A percentile compares a stretch with the other conserved stretches of the same genome.
These are phyloP conservation scores for Kitagawia praeruptora DNA, from an alignment of 129 eudicot genomes.

Conservation along the genomic window DNA sequence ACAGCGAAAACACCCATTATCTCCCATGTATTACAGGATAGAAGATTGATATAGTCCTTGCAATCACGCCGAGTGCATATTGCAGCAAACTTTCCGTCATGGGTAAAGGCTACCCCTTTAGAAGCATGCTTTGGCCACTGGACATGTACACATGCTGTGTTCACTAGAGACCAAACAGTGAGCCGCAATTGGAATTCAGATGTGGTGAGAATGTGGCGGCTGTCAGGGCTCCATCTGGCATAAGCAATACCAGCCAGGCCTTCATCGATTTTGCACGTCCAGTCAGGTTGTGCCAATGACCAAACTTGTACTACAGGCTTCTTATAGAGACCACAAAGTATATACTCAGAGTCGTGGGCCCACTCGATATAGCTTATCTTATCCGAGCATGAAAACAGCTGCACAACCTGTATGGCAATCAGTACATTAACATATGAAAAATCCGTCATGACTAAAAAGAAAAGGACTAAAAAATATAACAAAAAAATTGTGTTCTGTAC, in stretches of 20 bases:
- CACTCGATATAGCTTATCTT: conserved; percentile 89
- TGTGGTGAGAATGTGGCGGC: conserved; percentile 97
- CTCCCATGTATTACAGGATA: conserved; percentile 92
- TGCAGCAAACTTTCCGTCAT: conserved; percentile 95
- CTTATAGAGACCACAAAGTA: conserved; percentile 88
- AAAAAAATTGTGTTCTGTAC: neutral
- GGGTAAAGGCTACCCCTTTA: conserved; percentile 90
- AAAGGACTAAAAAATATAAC: neutral
- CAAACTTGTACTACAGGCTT: conserved; percentile 92
- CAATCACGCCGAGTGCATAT: conserved; percentile 96
- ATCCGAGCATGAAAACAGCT: conserved; percentile 83
- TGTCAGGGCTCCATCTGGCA: conserved; percentile 99
- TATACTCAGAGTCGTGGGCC: conserved; percentile 96
- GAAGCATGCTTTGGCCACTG: conserved; percentile 96
- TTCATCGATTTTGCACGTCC: conserved; percentile 99
- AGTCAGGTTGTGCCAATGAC: conserved; percentile 93
- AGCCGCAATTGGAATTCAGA: conserved; percentile 85
- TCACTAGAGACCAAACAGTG: conserved; percentile 91
- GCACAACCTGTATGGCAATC: conserved; percentile 64
- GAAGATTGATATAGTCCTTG: conserved; percentile 80
- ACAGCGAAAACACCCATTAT: conserved; percentile 95
- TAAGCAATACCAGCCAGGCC: conserved; percentile 96
- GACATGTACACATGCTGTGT: conserved; percentile 91
- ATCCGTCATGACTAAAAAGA: neutral
- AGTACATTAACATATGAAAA: neutral